Conservation (phyloP, 768 basidiomycete species). For the Boletus subparvulus region DNA sequence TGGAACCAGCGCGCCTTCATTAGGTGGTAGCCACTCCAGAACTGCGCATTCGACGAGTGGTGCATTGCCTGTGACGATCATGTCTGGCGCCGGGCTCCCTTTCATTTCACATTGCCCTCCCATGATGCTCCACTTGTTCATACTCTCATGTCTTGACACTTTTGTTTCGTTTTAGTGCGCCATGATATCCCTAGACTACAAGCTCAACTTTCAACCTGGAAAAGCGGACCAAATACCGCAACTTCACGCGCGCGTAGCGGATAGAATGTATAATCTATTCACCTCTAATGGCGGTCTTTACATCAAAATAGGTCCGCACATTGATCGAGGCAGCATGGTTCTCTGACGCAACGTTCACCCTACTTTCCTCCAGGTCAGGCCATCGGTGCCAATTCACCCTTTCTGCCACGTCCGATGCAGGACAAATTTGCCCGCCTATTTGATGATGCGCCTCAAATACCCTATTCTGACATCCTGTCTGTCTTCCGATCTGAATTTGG, state of each 20-base stretch:
- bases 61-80: neutral
- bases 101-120: neutral
- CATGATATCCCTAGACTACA: constrained; percentile 77
- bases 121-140: neutral
- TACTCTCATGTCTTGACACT: neutral
- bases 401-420: constrained; percentile 83
- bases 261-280: constrained; percentile 72
- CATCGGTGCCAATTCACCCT: constrained; percentile 80
- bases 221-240: constrained; percentile 72
- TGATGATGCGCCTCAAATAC: constrained; percentile 85
- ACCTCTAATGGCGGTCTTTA: constrained; percentile 83
- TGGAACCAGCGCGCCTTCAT: neutral
- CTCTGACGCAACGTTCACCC: neutral
- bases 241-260: constrained; percentile 82
- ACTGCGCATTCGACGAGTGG: neutral
- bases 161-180: constrained; percentile 48
- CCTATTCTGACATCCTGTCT: constrained; percentile 62
- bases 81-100: neutral
- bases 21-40: neutral
- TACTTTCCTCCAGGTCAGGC: constrained; percentile 53
- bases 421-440: constrained; percentile 80
- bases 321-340: neutral
- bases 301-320: constrained; percentile 68
- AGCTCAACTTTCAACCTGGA: constrained; percentile 78
- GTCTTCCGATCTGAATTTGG: constrained; percentile 75